Evolutionary conservation across 768 basidiomycete species (phyloP).

Genomic region (Lentinula aciculospora): DNA sequence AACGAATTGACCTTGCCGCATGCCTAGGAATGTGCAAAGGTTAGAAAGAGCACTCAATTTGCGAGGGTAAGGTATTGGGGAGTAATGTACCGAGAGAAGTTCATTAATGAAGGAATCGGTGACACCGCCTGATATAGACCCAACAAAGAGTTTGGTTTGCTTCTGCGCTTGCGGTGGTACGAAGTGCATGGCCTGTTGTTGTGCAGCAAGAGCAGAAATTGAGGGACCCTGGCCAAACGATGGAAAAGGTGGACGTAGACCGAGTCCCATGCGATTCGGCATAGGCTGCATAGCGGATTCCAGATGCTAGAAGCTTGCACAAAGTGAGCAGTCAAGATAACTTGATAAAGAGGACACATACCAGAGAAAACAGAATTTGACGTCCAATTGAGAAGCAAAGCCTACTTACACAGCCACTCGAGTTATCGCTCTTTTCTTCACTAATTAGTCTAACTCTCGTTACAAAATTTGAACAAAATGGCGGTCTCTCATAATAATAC

Average conservation of each 20-base stretch:
- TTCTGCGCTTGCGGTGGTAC: conserved; percentile 66
- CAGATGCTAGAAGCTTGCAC: not conserved
- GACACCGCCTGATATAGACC: conserved; percentile 92
- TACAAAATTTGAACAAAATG: not conserved
- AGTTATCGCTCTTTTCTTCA: not conserved
- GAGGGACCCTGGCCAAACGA: conserved; percentile 90
- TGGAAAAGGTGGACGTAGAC: conserved; percentile 81
- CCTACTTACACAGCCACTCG: not conserved
- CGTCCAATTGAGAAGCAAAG: not conserved
- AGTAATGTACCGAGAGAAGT: conserved; percentile 67
- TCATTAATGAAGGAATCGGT: conserved; percentile 76
- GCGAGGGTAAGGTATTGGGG: not conserved
- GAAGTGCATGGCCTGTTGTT: conserved; percentile 68
- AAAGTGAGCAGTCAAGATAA: not conserved
- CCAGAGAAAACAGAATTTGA: not conserved
- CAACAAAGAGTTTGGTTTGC: conserved; percentile 79
- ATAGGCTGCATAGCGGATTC: conserved; percentile 53
- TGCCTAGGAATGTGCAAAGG: conserved; percentile 42
- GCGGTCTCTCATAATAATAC: conserved; percentile 1
- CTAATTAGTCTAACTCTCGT: not conserved
- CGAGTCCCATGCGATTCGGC: conserved; percentile 78
- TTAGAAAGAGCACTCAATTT: not conserved
- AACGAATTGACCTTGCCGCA: conserved; percentile 88
- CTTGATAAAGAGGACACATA: not conserved
- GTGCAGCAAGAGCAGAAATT: conserved; percentile 86